A percentile compares a stretch with the other conserved stretches of the same genome.
phyloP scores from a whole-genome alignment of 768 basidiomycete species.

The Amanita muscaria region DNA sequence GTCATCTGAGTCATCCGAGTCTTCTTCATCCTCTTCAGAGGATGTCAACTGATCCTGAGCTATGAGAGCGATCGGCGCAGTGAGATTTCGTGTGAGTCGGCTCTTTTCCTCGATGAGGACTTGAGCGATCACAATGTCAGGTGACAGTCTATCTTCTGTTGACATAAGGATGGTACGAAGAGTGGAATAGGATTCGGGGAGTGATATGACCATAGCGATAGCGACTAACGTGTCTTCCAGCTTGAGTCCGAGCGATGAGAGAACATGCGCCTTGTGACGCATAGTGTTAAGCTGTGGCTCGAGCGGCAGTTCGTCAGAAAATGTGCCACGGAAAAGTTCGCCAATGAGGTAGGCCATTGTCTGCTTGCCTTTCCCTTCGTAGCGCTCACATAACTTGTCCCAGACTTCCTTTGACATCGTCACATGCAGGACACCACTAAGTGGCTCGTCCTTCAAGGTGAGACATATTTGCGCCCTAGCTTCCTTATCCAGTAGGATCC shows the following conservation, averaged over 20 bases:
- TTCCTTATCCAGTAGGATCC: constrained; percentile 7
- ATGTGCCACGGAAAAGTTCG: constrained; percentile 10
- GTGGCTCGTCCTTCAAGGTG: constrained; percentile 14
- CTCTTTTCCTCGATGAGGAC: constrained; percentile 13
- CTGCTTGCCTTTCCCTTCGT: constrained; percentile 13
- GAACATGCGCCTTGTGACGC: constrained; percentile 11
- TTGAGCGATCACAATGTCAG: constrained; percentile 9
- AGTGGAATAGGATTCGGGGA: constrained; percentile 9
- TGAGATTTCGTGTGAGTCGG: constrained; percentile 2
- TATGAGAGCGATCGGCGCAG: constrained; percentile 9
- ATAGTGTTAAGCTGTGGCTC: constrained; percentile 13
- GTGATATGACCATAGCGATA: constrained; percentile 5
- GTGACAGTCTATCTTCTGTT: constrained; percentile 7
- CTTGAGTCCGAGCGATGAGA: constrained; percentile 8
- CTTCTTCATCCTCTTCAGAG: too few species aligned
- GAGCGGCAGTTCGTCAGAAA: constrained; percentile 11
- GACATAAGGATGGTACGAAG: constrained; percentile 12
- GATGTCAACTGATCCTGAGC: too few species aligned
- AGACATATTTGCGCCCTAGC: constrained; percentile 12
- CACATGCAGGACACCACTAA: constrained; percentile 12
- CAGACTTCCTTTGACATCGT: constrained; percentile 10
- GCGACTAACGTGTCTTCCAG: not conserved
- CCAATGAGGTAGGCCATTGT: constrained; percentile 10
- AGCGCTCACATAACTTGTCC: constrained; percentile 10
- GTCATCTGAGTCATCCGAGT: constrained; percentile 3